These are phyloP conservation scores for Colletotrichum melonis DNA, from an alignment of 2,329 filamentous ascomycete genomes.

Conservation along the genomic window DNA sequence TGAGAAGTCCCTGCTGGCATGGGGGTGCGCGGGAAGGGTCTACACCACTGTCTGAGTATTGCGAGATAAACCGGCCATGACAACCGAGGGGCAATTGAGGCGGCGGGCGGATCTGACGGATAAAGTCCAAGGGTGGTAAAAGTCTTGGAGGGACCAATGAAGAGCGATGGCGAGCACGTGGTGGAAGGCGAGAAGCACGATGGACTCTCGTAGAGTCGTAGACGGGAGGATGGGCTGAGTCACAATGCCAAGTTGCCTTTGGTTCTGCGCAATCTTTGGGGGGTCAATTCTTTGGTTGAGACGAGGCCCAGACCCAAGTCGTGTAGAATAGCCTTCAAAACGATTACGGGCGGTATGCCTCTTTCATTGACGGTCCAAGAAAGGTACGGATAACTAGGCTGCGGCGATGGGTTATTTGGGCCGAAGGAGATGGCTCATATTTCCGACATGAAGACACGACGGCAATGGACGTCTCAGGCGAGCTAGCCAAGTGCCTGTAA, in stretches of 20 bases:
- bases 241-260: neutral
- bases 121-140: neutral
- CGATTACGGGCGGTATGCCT: neutral
- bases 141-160: neutral
- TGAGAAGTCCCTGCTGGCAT: neutral
- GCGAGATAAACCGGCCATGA: neutral
- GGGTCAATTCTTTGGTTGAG: neutral
- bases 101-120: conserved; percentile 2
- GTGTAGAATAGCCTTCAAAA: neutral
- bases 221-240: conserved; percentile 5
- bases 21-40: neutral
- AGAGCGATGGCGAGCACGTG: conserved; percentile 19
- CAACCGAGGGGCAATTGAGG: neutral
- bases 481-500: neutral
- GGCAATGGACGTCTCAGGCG: neutral
- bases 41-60: neutral
- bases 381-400: neutral
- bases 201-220: neutral
- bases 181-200: conserved; percentile 12
- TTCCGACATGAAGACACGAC: neutral
- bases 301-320: neutral
- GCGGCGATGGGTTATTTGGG: neutral
- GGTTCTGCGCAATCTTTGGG: neutral
- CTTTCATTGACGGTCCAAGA: neutral
- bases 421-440: neutral